Base-by-base conservation (phyloP, 495 filamentous ascomycete genomes). In the Penicillium canescens region DNA sequence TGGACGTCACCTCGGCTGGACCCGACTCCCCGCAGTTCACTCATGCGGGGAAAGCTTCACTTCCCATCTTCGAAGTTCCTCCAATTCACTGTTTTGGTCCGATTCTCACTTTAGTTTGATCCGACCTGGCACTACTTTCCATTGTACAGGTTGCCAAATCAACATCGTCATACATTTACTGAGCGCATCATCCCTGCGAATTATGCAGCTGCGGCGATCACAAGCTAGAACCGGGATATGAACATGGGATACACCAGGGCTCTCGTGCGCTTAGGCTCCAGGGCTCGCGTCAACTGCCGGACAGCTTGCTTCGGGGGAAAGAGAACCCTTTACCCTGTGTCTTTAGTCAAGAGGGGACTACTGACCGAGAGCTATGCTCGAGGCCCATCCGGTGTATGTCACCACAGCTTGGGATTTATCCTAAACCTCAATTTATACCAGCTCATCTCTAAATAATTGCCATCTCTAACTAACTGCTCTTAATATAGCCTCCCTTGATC, bases 401-500 rank as follows among this genome's bases (percentile, higher is more conserved):
- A 3, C 3, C 28, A 34, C 50, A 26, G 16, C 31, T 37, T 2
- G 11, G 7, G 24, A 16, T 31, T 34, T 4, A 18, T 35, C 36
- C 23, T 14, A 3, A 33, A 28, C 21, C 21, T 16, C 39, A 31
- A 45, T 12, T 35, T 39, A 18, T 18, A 9, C 26, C 21, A 40
- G 6, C 3, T 11, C 26, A 36, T 8, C 3, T 36, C 45, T 51
- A 8, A 41, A 33, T 11, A 1, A 34, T 20, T 18, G 11, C 18
- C 53, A 18, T 18, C 18, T 18, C 18, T 18, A 18, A 18, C 18
- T 18, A 18, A 18, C 1, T 18, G 18, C 18, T 18, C 18, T 23
- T 14, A 42, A 39, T 44, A 54, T 43, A 92, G 90, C 88, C 89
- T 11, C 82, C 88, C 9, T 76, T 94, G 24, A 73, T 92, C 38